These are phyloP conservation scores for Lantana camara DNA, from an alignment of 257 asterid genomes.

Conservation along the genomic window DNA sequence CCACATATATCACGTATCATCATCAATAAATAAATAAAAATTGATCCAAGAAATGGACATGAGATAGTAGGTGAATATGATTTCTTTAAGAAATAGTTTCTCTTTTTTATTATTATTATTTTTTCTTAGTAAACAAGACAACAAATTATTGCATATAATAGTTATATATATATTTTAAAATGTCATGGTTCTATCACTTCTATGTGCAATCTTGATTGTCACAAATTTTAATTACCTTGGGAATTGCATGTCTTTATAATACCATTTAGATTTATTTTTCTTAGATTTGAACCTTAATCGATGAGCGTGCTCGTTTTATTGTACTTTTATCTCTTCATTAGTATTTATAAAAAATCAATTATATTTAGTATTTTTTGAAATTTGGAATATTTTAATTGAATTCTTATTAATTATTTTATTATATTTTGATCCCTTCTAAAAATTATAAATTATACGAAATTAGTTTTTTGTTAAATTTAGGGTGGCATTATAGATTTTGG, in stretches of 20 bases:
- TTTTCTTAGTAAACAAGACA: slow-evolving; percentile 32
- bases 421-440: too few species aligned
- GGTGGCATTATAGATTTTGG: too few species aligned
- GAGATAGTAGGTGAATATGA: slow-evolving; percentile 42
- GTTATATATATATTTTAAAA: not conserved
- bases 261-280: too few species aligned
- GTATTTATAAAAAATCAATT: too few species aligned
- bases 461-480: too few species aligned
- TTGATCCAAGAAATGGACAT: slow-evolving; percentile 31
- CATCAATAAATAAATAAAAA: slow-evolving; percentile 22
- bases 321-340: too few species aligned
- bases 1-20: slow-evolving; percentile 25
- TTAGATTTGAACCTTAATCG: too few species aligned
- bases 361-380: too few species aligned
- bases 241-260: slow-evolving; percentile 12
- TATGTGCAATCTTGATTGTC: slow-evolving; percentile 14
- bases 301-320: too few species aligned
- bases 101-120: not conserved
- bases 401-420: too few species aligned
- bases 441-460: too few species aligned
- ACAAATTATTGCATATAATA: not conserved
- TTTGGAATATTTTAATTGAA: too few species aligned
- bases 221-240: slow-evolving; percentile 21
- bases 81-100: slow-evolving; percentile 56
- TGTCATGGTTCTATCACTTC: slow-evolving; percentile 1